phyloP scores from a whole-genome alignment of 805 yeast genomes.

The Starmerella asiatica region DNA sequence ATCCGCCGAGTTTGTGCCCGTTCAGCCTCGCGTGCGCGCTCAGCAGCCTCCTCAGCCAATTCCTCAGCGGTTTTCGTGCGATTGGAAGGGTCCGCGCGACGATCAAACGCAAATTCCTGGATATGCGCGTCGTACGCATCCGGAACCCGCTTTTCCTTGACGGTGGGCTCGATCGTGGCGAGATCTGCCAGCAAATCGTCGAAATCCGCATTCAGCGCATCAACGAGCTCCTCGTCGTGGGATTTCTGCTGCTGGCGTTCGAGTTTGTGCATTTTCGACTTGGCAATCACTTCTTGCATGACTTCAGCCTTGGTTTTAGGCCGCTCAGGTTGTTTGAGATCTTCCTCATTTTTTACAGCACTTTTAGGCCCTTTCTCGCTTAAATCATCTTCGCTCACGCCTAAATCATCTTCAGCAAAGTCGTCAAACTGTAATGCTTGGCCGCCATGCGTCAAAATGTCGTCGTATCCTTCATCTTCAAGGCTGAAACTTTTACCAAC shows the following conservation, averaged over 20 bases:
- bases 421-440: constrained; percentile 47
- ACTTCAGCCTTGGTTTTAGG: constrained; percentile 32
- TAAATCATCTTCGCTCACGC: constrained; percentile 28
- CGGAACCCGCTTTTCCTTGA: neutral
- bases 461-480: constrained; percentile 48
- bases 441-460: constrained; percentile 63
- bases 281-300: constrained; percentile 34
- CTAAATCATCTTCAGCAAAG: constrained; percentile 37
- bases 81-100: constrained; percentile 32
- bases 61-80: constrained; percentile 34
- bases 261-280: constrained; percentile 31
- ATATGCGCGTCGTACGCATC: constrained; percentile 25
- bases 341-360: constrained; percentile 1
- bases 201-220: constrained; percentile 28
- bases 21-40: constrained; percentile 25
- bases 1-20: constrained; percentile 29
- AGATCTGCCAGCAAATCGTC: constrained; percentile 26
- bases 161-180: constrained; percentile 8
- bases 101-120: constrained; percentile 30
- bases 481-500: constrained; percentile 47
- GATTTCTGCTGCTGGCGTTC: constrained; percentile 31
- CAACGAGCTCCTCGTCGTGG: constrained; percentile 28
- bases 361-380: neutral
- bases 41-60: constrained; percentile 27
- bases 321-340: constrained; percentile 28